Percentiles rank a stretch among this genome's conserved stretches.
Evolutionary conservation across 805 yeast species (phyloP).

Genomic region (Pichia pseudocactophila): DNA sequence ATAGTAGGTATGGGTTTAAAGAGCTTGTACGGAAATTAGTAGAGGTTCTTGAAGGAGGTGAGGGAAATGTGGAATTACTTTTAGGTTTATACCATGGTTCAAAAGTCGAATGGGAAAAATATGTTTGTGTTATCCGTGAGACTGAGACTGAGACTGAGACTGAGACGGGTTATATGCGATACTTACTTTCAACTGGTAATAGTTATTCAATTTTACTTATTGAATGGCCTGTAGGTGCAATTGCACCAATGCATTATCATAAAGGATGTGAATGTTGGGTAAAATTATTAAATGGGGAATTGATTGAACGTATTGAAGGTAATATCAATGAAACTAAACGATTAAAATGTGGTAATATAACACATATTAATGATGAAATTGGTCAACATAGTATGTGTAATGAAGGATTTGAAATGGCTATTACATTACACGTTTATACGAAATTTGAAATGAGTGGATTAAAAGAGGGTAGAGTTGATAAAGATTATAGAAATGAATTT

Average conservation of each 20-base stretch:
- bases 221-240: constrained; percentile 63
- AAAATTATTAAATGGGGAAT: constrained; percentile 53
- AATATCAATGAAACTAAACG: constrained; percentile 12
- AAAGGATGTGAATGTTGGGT: constrained; percentile 71
- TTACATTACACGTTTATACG: constrained; percentile 64
- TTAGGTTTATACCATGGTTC: no score
- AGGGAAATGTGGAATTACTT: no score
- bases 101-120: no score
- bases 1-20: background rate
- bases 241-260: constrained; percentile 64
- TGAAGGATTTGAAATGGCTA: constrained; percentile 36
- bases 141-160: no score
- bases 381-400: constrained; percentile 62
- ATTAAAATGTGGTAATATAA: constrained; percentile 37
- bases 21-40: background rate
- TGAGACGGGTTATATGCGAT: no score
- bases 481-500: background rate
- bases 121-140: no score
- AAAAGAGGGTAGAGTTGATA: background rate
- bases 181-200: no score
- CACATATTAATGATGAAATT: constrained; percentile 56
- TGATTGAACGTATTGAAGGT: constrained; percentile 45
- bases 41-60: no score
- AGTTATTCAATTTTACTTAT: constrained; percentile 59
- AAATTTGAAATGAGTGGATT: background rate